Evolutionary conservation across 352 stramenopile species (phyloP).

Genomic region (Phytophthora multivora): DNA sequence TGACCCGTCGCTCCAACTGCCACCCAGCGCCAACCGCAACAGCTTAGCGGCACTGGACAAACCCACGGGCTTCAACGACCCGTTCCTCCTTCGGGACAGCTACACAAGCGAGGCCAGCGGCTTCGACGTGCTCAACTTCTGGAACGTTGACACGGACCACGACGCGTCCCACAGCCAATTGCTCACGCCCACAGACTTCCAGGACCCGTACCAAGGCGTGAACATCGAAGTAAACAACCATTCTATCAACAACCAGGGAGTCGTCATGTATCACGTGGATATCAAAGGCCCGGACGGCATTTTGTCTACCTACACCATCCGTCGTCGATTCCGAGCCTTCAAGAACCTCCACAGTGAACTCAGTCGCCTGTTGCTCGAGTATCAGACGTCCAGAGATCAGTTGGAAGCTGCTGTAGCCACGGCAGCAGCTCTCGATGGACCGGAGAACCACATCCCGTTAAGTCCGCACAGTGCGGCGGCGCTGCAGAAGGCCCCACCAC

Average conservation of each 20-base stretch:
- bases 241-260: constrained; percentile 75
- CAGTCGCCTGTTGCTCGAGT: constrained; percentile 56
- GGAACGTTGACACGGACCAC: constrained; percentile 50
- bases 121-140: constrained; percentile 67
- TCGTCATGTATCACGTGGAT: constrained; percentile 90
- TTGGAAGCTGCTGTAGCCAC: constrained; percentile 13
- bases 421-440: constrained; percentile 4
- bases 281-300: constrained; percentile 79
- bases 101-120: constrained; percentile 68
- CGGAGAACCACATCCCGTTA: constrained; percentile 47
- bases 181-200: constrained; percentile 35
- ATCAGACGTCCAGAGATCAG: constrained; percentile 41
- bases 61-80: constrained; percentile 24
- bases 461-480: constrained; percentile 45
- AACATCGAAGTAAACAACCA: constrained; percentile 73
- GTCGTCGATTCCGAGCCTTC: constrained; percentile 78
- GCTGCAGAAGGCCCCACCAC: constrained; percentile 28
- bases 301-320: constrained; percentile 87
- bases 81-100: constrained; percentile 47
- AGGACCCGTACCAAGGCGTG: constrained; percentile 73
- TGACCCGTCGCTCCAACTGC: constrained; percentile 50
- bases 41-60: constrained; percentile 62
- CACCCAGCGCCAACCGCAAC: constrained; percentile 54
- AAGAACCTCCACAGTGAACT: constrained; percentile 80
- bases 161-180: constrained; percentile 40